Base-by-base conservation (phyloP, 306 rosid genomes). In the Cucurbita moschata region DNA sequence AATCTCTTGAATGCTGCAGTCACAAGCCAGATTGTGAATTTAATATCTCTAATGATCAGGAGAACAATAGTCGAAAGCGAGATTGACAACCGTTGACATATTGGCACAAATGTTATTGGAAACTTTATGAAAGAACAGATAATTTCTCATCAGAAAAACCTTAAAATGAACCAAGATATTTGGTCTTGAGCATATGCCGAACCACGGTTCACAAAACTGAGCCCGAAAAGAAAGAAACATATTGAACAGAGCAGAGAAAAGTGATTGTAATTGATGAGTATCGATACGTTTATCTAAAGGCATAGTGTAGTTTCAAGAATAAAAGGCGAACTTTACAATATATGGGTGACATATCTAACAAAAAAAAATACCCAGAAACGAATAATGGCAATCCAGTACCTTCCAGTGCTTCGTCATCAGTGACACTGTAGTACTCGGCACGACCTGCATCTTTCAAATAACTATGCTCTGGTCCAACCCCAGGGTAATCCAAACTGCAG, bases 401-500 rank as follows among this genome's bases (percentile, higher is more conserved):
- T 84, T 90, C 97, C 74, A 94, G 81, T 55, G 98, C 97, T 89
- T 94, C 98, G 30, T 85, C 92, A 54, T 94, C 98, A 11, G 92
- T 90, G 80, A 94, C 78, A 57, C 94, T 79, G 64, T 89, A 3
- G 57, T 94, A 94, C 71, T 94, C 98, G 39, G 96, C 98, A 16
- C 98, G 98, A 1, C 95, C 89, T 4, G 78, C 5, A 72, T 94
- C 98, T 80, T 90, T 94, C 81, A 94, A 84, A 77, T 79, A 94
- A 80, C 98, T 94, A 52, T 94, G 98, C 83, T 94, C 98, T 0
- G 98, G 98, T 56, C 98, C 98, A 26, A 94, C 98, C 68, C 98
- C 98, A 72, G 98, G 98, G 87, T 94, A 94, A 84, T 94, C 98
- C 97, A 94, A 84, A 54, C 98, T 93, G 80, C 71, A 81, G 44